A percentile compares a stretch with the other conserved stretches of the same genome.
Evolutionary conservation across 495 filamentous ascomycete genomes (phyloP).

Genomic region (Penicillium cinerascens): DNA sequence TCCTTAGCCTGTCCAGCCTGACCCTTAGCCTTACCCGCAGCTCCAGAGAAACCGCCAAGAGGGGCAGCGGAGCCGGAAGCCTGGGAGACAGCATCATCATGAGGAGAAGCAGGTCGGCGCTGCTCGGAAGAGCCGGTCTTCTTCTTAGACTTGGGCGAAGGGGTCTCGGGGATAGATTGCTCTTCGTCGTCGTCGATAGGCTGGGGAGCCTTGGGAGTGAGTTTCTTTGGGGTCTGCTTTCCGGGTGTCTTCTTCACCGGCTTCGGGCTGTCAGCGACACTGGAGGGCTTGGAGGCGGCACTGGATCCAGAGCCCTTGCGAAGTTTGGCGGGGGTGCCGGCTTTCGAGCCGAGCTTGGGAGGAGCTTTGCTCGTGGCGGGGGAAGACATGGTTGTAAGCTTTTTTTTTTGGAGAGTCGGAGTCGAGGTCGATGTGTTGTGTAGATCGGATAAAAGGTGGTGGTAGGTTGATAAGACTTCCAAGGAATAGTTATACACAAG

Average conservation of each 20-base stretch:
- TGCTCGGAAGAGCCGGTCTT: slow-evolving; percentile 29
- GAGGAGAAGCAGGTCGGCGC: slow-evolving; percentile 27
- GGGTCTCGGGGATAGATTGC: slow-evolving; percentile 21
- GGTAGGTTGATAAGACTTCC: too few species aligned
- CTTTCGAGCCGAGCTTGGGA: slow-evolving; percentile 24
- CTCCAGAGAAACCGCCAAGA: slow-evolving; percentile 15
- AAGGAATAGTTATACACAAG: background rate
- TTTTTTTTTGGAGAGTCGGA: background rate
- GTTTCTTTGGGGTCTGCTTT: slow-evolving; percentile 20
- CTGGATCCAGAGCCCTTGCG: slow-evolving; percentile 46
- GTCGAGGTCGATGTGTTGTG: background rate
- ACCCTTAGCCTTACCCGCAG: slow-evolving; percentile 19
- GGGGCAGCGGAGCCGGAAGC: slow-evolving; percentile 31
- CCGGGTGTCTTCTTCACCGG: slow-evolving; percentile 21
- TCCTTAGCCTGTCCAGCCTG: slow-evolving; percentile 23
- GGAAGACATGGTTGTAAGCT: slow-evolving; percentile 14
- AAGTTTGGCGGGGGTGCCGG: slow-evolving; percentile 47
- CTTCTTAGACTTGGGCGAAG: slow-evolving; percentile 34
- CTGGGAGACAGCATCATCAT: slow-evolving; percentile 24
- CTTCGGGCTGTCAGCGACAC: slow-evolving; percentile 23
- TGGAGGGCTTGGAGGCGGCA: slow-evolving; percentile 28
- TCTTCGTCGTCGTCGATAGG: slow-evolving; percentile 22
- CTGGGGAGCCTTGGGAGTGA: slow-evolving; percentile 26
- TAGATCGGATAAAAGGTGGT: background rate
- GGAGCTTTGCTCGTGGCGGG: slow-evolving; percentile 23